phyloP scores from a whole-genome alignment of 306 rosid species.

The Vigna angularis region DNA sequence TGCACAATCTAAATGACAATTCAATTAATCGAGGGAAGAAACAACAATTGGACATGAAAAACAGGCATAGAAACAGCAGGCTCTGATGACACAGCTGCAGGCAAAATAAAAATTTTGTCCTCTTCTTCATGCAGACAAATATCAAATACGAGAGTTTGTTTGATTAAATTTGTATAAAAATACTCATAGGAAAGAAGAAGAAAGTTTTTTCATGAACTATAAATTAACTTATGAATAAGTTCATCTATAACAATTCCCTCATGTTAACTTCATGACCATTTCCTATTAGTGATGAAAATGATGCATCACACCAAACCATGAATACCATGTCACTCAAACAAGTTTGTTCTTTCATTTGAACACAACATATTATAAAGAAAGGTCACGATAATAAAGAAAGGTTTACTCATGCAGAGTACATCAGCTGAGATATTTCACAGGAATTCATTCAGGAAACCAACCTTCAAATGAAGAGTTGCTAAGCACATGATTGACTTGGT shows the following conservation, averaged over 20 bases:
- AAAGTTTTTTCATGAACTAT: too few relatives aligned
- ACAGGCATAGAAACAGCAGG: neutral
- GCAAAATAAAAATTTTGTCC: neutral
- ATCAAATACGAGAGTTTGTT: neutral
- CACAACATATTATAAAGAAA: neutral
- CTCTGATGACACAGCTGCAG: neutral
- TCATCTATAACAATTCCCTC: neutral
- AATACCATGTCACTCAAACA: slow-evolving; percentile 3
- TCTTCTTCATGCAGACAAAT: slow-evolving; percentile 15
- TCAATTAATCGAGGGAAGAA: slow-evolving; percentile 19
- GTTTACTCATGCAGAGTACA: slow-evolving; percentile 4
- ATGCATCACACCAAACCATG: neutral
- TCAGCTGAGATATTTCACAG: neutral
- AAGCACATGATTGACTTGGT: slow-evolving; percentile 37
- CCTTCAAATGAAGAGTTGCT: slow-evolving; percentile 74
- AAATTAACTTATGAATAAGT: neutral
- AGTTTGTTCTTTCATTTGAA: neutral
- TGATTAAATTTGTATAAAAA: neutral
- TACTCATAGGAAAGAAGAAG: neutral
- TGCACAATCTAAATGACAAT: slow-evolving; percentile 71
- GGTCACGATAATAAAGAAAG: neutral
- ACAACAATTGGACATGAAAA: slow-evolving; percentile 1
- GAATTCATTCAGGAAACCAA: slow-evolving; percentile 45
- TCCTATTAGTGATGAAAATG: neutral
- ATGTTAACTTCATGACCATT: neutral